Percentiles rank a stretch among this genome's conserved stretches.
These are phyloP conservation scores for Trichoderma cornu-damae DNA, from an alignment of 2,329 filamentous ascomycete species.

Conservation along the genomic window DNA sequence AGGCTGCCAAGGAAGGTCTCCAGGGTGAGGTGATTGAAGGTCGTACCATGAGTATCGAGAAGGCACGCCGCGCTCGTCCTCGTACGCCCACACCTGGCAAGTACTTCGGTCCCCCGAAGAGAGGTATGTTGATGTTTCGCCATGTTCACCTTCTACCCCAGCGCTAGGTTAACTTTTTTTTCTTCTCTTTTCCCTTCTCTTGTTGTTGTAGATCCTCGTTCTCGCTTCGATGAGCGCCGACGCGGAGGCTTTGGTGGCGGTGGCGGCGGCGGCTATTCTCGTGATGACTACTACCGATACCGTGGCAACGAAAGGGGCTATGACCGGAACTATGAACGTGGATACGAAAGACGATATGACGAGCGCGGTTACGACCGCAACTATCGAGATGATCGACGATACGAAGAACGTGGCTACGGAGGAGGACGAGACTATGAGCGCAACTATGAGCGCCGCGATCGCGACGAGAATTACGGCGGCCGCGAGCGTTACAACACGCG, in stretches of 20 bases:
- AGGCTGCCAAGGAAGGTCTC: conserved; percentile 92
- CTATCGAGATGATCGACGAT: conserved; percentile 43
- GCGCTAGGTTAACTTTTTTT: too few relatives aligned
- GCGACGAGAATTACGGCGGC: conserved; percentile 38
- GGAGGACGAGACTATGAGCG: conserved; percentile 57
- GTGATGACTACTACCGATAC: conserved; percentile 56
- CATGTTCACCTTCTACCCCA: conserved; percentile 23
- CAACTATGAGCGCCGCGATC: conserved; percentile 48
- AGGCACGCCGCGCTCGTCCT: conserved; percentile 90
- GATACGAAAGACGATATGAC: conserved; percentile 39
- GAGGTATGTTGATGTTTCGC: conserved; percentile 59
- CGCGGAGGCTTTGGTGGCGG: conserved; percentile 54
- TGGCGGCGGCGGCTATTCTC: conserved; percentile 44
- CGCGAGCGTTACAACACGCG: conserved; percentile 40
- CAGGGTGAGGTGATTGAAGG: conserved; percentile 95
- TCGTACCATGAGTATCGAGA: conserved; percentile 95
- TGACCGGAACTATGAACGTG: conserved; percentile 44
- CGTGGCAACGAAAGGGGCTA: conserved; percentile 42
- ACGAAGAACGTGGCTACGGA: conserved; percentile 45
- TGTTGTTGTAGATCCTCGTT: conserved; percentile 37
- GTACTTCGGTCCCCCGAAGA: conserved; percentile 97
- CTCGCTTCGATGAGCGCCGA: conserved; percentile 56
- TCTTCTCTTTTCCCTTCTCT: too few relatives aligned
- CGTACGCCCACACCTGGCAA: conserved; percentile 96
- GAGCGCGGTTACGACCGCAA: conserved; percentile 48